Evolutionary conservation across 106 monocot genomes (phyloP).

Genomic region (Platanthera guangdongensis): DNA sequence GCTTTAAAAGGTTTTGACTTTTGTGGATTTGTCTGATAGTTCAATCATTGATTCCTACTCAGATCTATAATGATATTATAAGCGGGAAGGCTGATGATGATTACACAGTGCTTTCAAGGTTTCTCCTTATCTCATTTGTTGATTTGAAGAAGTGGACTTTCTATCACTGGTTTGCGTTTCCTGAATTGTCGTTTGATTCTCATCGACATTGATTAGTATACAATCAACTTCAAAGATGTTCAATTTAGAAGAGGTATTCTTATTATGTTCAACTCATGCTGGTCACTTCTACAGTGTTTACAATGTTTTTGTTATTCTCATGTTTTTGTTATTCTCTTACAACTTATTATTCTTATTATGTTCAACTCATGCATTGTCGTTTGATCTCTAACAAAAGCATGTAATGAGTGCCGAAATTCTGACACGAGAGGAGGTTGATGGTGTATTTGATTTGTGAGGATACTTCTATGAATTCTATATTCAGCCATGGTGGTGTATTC

Average conservation of each 20-base stretch:
- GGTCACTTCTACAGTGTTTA: no score
- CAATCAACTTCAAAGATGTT: conserved; percentile 53
- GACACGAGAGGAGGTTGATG: no score
- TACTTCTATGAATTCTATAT: no score
- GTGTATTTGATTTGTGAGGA: no score
- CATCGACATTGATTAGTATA: conserved; percentile 48
- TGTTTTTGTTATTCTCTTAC: conserved; percentile 27
- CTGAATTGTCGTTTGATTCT: conserved; percentile 78
- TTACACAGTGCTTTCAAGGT: conserved; percentile 56
- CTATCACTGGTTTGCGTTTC: conserved; percentile 86
- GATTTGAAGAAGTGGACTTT: conserved; percentile 92
- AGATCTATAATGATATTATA: conserved; percentile 74
- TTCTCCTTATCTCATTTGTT: conserved; percentile 81
- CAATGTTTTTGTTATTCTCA: no score
- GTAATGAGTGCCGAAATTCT: no score
- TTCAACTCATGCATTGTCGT: no score
- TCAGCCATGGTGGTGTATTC: no score
- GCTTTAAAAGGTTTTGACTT: no score
- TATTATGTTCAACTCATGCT: no score
- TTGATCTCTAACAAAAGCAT: no score
- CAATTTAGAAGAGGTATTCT: no score
- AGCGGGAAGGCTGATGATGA: conserved; percentile 81
- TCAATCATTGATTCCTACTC: conserved; percentile 5
- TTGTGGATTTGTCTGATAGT: background rate
- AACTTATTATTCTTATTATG: conserved; percentile 48